These are phyloP conservation scores for Solanum dulcamara DNA, from an alignment of 257 asterid species.

Conservation along the genomic window DNA sequence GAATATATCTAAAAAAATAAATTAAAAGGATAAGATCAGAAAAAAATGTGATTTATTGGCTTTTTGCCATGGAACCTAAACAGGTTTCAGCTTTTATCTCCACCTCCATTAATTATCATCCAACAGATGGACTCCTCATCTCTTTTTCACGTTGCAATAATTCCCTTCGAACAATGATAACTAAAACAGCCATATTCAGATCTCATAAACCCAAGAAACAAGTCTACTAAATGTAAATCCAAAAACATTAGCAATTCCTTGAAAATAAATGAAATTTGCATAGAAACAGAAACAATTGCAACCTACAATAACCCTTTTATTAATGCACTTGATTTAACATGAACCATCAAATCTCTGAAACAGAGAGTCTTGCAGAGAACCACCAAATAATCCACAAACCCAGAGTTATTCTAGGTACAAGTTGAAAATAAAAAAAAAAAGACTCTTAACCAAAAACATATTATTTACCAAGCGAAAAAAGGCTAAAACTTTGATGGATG, in stretches of 20 bases:
- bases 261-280: not conserved
- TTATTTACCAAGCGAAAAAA: not conserved
- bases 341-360: not conserved
- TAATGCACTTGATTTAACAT: constrained; percentile 9
- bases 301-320: not conserved
- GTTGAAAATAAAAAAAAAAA: not conserved
- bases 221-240: not conserved
- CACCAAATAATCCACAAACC: not conserved
- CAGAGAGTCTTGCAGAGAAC: not conserved
- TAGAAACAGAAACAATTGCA: not conserved
- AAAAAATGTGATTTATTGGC: not conserved
- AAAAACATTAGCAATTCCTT: not conserved
- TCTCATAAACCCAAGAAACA: not conserved
- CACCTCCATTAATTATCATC: not conserved
- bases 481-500: not conserved
- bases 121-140: not conserved
- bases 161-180: not conserved
- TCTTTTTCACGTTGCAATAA: not conserved
- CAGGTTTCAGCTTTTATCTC: not conserved
- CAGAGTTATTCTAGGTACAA: not conserved
- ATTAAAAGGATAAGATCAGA: not conserved
- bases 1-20: not conserved
- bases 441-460: not conserved
- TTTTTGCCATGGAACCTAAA: not conserved
- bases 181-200: not conserved